phyloP scores from a whole-genome alignment of 306 rosid species.

The Luffa aegyptiaca region DNA sequence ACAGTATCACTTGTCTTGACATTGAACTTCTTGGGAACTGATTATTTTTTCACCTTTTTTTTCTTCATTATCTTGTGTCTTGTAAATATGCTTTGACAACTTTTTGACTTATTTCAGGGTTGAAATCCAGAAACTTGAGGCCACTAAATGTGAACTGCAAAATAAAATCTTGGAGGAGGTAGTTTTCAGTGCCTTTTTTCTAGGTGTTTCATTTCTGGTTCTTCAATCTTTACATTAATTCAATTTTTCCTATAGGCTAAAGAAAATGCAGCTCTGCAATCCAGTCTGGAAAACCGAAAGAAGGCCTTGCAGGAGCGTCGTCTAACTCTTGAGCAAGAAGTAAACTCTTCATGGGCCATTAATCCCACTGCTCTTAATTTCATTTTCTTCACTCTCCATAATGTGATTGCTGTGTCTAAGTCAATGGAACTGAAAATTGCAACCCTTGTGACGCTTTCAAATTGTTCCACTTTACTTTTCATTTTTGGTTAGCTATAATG shows the following conservation, averaged over 20 bases:
- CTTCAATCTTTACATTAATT: background rate
- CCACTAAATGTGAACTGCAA: conserved; percentile 48
- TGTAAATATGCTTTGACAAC: conserved; percentile 6
- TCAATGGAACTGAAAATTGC: background rate
- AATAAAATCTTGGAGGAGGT: conserved; percentile 53
- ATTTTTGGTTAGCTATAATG: background rate
- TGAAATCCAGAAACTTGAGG: conserved; percentile 61
- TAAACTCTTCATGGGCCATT: conserved; percentile 24
- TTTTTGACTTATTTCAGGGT: conserved; percentile 36
- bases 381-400: conserved; percentile 7
- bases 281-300: conserved; percentile 42
- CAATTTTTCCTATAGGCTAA: conserved; percentile 30
- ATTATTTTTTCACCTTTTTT: background rate
- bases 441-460: background rate
- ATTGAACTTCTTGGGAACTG: background rate
- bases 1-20: background rate
- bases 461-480: background rate
- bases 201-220: conserved; percentile 19
- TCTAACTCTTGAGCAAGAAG: conserved; percentile 73
- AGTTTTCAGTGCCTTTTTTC: conserved; percentile 6
- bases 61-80: background rate
- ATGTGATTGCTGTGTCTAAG: conserved; percentile 4
- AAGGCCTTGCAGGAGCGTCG: conserved; percentile 54
- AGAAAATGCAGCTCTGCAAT: conserved; percentile 46
- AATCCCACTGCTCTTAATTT: background rate